Evolutionary conservation across 2,329 filamentous ascomycete species (phyloP), one percentile per base, ranked within the genome.

Genomic region (Thielaviopsis populi): DNA sequence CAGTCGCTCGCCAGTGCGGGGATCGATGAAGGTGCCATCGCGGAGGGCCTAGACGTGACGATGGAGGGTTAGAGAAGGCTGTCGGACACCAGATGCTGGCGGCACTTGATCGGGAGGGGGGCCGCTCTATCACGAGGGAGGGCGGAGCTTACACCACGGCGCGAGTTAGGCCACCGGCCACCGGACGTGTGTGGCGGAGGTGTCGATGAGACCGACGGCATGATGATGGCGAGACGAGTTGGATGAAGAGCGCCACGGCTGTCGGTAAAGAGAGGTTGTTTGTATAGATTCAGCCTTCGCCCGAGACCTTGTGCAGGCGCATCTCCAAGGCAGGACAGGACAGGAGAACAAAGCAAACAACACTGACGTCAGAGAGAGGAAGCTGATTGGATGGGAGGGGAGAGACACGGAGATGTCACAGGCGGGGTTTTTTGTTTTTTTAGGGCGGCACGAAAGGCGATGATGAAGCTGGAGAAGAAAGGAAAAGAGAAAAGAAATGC

Each of bases 11-110:
- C 92, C 91, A 2, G 91, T 96, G 66, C 81, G 79, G 7, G 92
- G 91, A 63, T 95, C 81, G 69, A 97, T 87, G 73, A 95, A 91
- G 54, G 89, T 94, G 68, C 89, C 89, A 72, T 92, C 88, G 68
- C 87, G 86, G 67, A 95, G 79, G 80, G 91, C 84, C 83, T 86
- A 71, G 19, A 27, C 8, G 24, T 4, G 46, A 11, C 10, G 46
- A 24, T 19, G 2, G 15, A 22, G 15, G 46, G 42, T 33, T 33
- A 53, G 37, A 33, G 37, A n/a, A 19, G 24, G 46, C 0, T 17
- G 27, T 37, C 27, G 40, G 60, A 61, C 60, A 61, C 60, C 27
- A 48, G 60, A 61, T 63, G 59, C 60, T n/a, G n/a, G 24, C 6
- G 42, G 15, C 37, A 54, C 5, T 54, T 17, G 4, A n/a, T n/a